Evolutionary conservation across 345 rosid genomes (phyloP), one percentile per base, ranked within the genome.

Genomic region (Cochlearia excelsa): DNA sequence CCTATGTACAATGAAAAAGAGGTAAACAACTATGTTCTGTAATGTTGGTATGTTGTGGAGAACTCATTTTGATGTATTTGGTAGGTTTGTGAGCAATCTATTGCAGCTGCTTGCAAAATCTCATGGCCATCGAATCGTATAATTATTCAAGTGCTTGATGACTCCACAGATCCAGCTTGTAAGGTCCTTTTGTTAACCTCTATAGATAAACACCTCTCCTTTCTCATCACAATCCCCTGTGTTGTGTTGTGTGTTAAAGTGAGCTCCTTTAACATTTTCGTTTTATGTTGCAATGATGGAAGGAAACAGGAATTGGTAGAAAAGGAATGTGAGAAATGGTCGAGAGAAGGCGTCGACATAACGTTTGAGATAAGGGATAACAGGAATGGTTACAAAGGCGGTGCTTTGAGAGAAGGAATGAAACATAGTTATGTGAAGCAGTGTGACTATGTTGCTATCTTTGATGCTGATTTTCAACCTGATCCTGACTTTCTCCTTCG

Each of bases 111-210:
- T 9, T 84, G 89, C 66, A 82, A 79, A 39, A 75, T 84, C 50
- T 67, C 81, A 0, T 84, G 89, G 86, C 89, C 86, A 28, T 69
- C 81, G 7, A 74, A 77, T 51, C 70, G 86, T 41, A 59, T 84
- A 58, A 74, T 84, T 41, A 76, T 84, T 37, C 89, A 84, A 76
- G 84, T 84, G 53, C 81, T 84, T 42, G 89, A 84, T 64, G 89
- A 84, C 37, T 84, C 89, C 9, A 84, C 86, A 2, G 82, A 81
- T 67, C 82, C 80, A 34, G 63, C 79, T 39, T 76, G 79, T 63
- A 83, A 83, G 86, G 88, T 83, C 70, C 66, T 70, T 16, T 16
- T 57, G 69, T 56, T 51, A 44, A 63, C 69, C 59, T 70, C 74
- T 57, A 50, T 4, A 23, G 47, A 56, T 16, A 16, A 16, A 9